A percentile compares a stretch with the other conserved stretches of the same genome.
Conservation (phyloP, 192 early-diverging fungal genomes). For the Coemansia sp. region DNA sequence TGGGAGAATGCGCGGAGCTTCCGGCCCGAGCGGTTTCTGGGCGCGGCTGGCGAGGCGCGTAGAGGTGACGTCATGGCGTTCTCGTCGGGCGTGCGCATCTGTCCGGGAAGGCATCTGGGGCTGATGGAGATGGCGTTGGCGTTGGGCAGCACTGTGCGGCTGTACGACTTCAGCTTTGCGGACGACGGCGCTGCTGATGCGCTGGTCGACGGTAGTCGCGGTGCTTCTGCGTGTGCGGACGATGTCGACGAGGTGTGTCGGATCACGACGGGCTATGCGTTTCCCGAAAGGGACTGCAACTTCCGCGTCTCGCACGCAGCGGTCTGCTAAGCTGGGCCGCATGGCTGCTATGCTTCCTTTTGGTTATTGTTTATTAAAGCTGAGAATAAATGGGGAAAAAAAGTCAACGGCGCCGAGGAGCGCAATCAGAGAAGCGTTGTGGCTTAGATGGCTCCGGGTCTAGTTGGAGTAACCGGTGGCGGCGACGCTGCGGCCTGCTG, state of each 20-base stretch:
- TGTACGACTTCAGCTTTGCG: constrained; percentile 32
- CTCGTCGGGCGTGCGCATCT: constrained; percentile 19
- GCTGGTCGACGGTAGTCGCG: no score
- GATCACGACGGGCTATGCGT: constrained; percentile 13
- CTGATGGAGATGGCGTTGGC: constrained; percentile 19
- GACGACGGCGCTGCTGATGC: no score
- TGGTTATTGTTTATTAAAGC: no score
- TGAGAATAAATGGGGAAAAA: no score
- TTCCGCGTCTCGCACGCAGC: constrained; percentile 5
- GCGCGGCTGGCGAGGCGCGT: constrained; percentile 14
- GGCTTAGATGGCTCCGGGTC: no score
- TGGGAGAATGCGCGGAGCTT: constrained; percentile 23
- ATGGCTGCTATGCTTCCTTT: no score
- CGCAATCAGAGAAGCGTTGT: no score
- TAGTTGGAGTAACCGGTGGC: no score
- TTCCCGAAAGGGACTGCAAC: constrained; percentile 20
- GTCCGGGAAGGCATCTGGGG: constrained; percentile 30
- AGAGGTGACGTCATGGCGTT: constrained; percentile 18
- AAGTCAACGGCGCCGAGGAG: no score
- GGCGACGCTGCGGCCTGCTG: no score
- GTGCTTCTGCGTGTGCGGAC: no score
- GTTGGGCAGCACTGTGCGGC: constrained; percentile 17
- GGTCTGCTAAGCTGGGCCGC: no score
- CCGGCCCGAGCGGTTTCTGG: constrained; percentile 29
- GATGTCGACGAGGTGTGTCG: constrained; percentile 20